Evolutionary conservation across 352 stramenopile genomes (phyloP).

Genomic region (Pseudoperonospora humuli): DNA sequence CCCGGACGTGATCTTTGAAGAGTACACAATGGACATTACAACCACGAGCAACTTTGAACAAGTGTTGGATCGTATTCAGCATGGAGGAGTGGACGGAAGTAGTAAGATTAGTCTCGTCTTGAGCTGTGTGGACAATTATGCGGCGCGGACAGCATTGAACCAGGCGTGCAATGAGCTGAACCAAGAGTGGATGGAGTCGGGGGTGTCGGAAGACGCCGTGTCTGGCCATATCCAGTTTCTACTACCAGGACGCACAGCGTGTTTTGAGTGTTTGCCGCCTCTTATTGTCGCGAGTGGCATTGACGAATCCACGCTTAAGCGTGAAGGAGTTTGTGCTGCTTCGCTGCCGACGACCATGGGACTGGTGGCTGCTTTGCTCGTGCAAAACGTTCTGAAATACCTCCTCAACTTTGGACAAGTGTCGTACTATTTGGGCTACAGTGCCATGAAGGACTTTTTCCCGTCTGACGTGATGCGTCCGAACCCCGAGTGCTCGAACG

Average conservation of each 20-base stretch:
- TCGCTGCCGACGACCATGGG: slow-evolving; percentile 88
- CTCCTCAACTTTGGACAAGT: slow-evolving; percentile 79
- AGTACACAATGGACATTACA: slow-evolving; percentile 85
- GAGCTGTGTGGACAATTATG: slow-evolving; percentile 89
- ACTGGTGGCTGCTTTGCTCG: slow-evolving; percentile 76
- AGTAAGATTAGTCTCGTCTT: slow-evolving; percentile 76
- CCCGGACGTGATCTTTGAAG: slow-evolving; percentile 82
- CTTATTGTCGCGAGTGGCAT: slow-evolving; percentile 82
- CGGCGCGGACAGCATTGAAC: slow-evolving; percentile 79
- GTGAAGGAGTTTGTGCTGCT: slow-evolving; percentile 82
- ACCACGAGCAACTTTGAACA: slow-evolving; percentile 81
- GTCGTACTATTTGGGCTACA: slow-evolving; percentile 86
- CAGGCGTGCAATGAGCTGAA: slow-evolving; percentile 84
- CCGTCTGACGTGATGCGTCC: slow-evolving; percentile 71
- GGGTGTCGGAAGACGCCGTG: slow-evolving; percentile 85
- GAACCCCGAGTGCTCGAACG: slow-evolving; percentile 79
- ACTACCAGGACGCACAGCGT: slow-evolving; percentile 76
- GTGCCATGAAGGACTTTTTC: slow-evolving; percentile 85
- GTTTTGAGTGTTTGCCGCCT: slow-evolving; percentile 84
- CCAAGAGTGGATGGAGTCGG: slow-evolving; percentile 86
- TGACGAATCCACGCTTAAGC: slow-evolving; percentile 82
- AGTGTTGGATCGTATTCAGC: slow-evolving; percentile 64
- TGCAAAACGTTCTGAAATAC: slow-evolving; percentile 87
- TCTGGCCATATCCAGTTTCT: slow-evolving; percentile 87
- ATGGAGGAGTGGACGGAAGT: slow-evolving; percentile 49